phyloP scores from a whole-genome alignment of 2,329 filamentous ascomycete genomes.

The Colletotrichum sp. region DNA sequence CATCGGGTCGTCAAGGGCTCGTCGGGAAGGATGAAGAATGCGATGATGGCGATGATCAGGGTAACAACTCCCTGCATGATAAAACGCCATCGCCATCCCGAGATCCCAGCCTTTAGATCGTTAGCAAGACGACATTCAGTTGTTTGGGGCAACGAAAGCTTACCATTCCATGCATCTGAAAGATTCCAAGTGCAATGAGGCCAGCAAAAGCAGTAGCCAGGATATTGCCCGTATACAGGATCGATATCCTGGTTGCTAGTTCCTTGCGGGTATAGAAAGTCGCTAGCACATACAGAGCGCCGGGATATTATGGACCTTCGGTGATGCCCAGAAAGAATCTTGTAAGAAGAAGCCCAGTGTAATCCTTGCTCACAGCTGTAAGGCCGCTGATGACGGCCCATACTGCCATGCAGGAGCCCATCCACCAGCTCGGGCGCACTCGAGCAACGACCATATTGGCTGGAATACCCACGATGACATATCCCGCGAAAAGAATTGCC shows the following conservation, averaged over 20 bases:
- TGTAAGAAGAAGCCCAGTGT: constrained; percentile 27
- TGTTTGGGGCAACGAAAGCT: neutral
- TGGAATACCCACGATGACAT: constrained; percentile 32
- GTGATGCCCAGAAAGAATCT: constrained; percentile 30
- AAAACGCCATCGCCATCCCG: constrained; percentile 83
- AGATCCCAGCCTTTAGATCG: neutral
- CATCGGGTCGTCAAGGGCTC: constrained; percentile 40
- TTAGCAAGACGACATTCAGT: rapidly evolving
- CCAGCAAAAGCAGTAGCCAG: constrained; percentile 31
- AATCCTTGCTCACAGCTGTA: constrained; percentile 31
- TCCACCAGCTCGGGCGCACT: constrained; percentile 11
- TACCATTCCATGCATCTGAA: constrained; percentile 31
- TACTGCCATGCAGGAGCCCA: constrained; percentile 16
- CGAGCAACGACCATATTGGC: constrained; percentile 20
- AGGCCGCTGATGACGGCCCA: constrained; percentile 31
- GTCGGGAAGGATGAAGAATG: constrained; percentile 23
- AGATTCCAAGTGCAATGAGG: constrained; percentile 28
- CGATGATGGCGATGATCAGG: constrained; percentile 12
- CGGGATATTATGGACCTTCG: constrained; percentile 34
- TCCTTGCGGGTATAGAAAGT: constrained; percentile 36
- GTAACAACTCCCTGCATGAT: constrained; percentile 69
- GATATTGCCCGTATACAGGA: constrained; percentile 31
- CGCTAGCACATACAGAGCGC: constrained; percentile 29
- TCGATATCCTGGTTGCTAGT: constrained; percentile 28
- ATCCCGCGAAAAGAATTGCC: constrained; percentile 25